Percentiles rank a stretch among this genome's conserved stretches.
Evolutionary conservation across 108 stramenopile genomes (phyloP).

Genomic region (Cyclotella cryptica): DNA sequence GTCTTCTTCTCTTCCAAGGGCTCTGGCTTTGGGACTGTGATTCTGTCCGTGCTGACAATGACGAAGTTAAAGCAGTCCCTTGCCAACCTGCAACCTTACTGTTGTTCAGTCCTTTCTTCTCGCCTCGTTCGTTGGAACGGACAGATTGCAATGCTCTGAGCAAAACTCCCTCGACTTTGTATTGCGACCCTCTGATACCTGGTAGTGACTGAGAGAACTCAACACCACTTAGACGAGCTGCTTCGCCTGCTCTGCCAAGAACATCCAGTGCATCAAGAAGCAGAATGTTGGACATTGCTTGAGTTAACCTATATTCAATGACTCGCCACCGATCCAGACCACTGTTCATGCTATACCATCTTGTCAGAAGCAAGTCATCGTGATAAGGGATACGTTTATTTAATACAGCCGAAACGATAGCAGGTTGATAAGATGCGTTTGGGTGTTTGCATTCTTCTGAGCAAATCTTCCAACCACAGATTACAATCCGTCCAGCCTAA

Average conservation of each 20-base stretch:
- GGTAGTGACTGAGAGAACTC: conserved; percentile 90
- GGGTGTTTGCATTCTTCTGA: conserved; percentile 91
- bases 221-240: conserved; percentile 88
- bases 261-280: conserved; percentile 89
- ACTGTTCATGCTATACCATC: conserved; percentile 70
- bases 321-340: conserved; percentile 79
- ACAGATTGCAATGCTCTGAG: conserved; percentile 85
- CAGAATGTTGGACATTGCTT: conserved; percentile 70
- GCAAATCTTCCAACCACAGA: conserved; percentile 81
- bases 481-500: conserved; percentile 78
- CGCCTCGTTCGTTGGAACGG: conserved; percentile 82
- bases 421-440: conserved; percentile 86
- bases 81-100: conserved; percentile 12
- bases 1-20: conserved; percentile 79
- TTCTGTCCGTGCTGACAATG: conserved; percentile 38
- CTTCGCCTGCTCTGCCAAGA: conserved; percentile 91
- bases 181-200: conserved; percentile 84
- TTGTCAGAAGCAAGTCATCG: conserved; percentile 76
- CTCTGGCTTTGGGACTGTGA: conserved; percentile 80
- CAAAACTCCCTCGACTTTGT: conserved; percentile 89
- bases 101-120: conserved; percentile 58
- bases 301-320: conserved; percentile 70
- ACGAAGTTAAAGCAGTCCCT: conserved; percentile 32
- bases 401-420: conserved; percentile 79
- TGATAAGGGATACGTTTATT: conserved; percentile 79